A percentile compares a stretch with the other conserved stretches of the same genome.
Evolutionary conservation across 495 filamentous ascomycete genomes (phyloP).

Genomic region (Lasiosphaeriaceae sp.): DNA sequence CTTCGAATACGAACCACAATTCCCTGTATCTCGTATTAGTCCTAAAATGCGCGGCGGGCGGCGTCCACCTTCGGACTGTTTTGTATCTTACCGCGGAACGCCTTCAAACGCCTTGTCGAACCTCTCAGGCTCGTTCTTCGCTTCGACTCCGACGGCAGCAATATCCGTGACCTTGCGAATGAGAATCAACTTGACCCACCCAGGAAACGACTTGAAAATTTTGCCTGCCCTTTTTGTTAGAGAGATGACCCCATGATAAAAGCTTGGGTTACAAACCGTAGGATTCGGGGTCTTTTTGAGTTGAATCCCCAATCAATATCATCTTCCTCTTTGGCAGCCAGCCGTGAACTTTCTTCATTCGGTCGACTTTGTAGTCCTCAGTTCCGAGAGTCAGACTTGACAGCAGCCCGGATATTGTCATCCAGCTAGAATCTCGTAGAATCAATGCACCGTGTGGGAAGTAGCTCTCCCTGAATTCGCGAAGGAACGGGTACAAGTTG

Average conservation of each 20-base stretch:
- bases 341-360: conserved; percentile 68
- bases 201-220: conserved; percentile 48
- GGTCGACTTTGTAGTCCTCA: conserved; percentile 79
- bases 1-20: conserved; percentile 76
- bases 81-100: conserved; percentile 46
- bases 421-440: conserved; percentile 82
- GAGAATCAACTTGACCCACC: conserved; percentile 75
- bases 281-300: conserved; percentile 86
- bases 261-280: conserved; percentile 59
- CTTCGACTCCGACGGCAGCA: conserved; percentile 58
- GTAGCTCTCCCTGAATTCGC: conserved; percentile 60
- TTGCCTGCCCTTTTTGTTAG: conserved; percentile 15
- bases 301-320: conserved; percentile 84
- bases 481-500: conserved; percentile 89
- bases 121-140: conserved; percentile 66
- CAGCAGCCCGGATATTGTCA: conserved; percentile 77
- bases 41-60: background rate
- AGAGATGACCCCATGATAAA: background rate
- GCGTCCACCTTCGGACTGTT: too few relatives aligned
- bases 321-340: conserved; percentile 77
- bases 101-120: conserved; percentile 82
- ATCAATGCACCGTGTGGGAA: conserved; percentile 78
- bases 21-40: conserved; percentile 25
- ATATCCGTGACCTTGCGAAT: conserved; percentile 82
- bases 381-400: conserved; percentile 76